Conservation (phyloP, 176 grass and related monocot species). For the Ensete ventricosum region DNA sequence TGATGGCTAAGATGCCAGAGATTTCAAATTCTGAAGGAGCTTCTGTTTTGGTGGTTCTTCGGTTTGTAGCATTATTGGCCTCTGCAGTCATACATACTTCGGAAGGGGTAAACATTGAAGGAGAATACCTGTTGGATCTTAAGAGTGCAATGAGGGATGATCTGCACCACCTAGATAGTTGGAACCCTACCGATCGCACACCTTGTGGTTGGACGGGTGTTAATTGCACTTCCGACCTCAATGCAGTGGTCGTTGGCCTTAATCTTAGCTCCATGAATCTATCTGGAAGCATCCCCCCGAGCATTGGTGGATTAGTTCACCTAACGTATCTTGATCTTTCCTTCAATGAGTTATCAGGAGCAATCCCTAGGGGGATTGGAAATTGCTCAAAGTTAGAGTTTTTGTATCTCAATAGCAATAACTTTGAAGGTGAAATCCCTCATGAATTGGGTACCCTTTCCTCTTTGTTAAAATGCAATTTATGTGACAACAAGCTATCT, state of each 20-base stretch:
- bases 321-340: conserved; percentile 64
- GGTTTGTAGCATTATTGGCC: conserved; percentile 30
- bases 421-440: conserved; percentile 43
- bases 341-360: conserved; percentile 60
- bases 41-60: conserved; percentile 16
- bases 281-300: conserved; percentile 49
- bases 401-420: conserved; percentile 67
- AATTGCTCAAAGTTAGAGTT: conserved; percentile 42
- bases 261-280: conserved; percentile 66
- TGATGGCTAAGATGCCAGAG: neutral
- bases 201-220: conserved; percentile 77
- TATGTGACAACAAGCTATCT: conserved; percentile 87
- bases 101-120: conserved; percentile 55
- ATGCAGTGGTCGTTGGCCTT: conserved; percentile 37
- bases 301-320: conserved; percentile 50
- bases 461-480: conserved; percentile 42
- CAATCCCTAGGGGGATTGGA: conserved; percentile 57
- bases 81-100: conserved; percentile 42
- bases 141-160: conserved; percentile 57
- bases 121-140: conserved; percentile 50
- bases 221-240: conserved; percentile 35
- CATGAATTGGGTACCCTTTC: conserved; percentile 55
- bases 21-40: neutral
- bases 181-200: conserved; percentile 39
- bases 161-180: conserved; percentile 51